Percentiles rank a stretch among this genome's conserved stretches.
Evolutionary conservation across 129 eudicot genomes (phyloP).

Genomic region (Smallanthus sonchifolius): DNA sequence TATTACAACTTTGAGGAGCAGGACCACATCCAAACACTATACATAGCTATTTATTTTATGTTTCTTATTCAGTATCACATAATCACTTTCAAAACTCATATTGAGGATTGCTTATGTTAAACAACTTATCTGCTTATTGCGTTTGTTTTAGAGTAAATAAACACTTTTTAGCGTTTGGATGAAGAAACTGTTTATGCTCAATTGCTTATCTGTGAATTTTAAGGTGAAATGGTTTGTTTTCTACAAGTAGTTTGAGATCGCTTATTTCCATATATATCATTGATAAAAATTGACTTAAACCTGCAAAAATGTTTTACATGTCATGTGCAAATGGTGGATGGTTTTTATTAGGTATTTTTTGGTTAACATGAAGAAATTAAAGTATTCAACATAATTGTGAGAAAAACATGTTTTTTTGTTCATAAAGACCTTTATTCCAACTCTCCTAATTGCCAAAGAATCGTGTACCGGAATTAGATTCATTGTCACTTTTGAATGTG

Average conservation of each 20-base stretch:
- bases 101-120: background rate
- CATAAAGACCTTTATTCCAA: background rate
- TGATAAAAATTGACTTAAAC: background rate
- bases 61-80: background rate
- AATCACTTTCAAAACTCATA: background rate
- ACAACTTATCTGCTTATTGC: background rate
- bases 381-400: background rate
- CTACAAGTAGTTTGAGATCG: background rate
- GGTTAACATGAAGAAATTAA: background rate
- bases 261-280: background rate
- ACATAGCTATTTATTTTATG: too few species aligned
- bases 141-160: background rate
- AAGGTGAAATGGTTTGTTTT: background rate
- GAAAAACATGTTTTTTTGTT: background rate
- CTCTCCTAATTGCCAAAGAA: background rate
- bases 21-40: slow-evolving; percentile 3
- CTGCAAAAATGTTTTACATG: background rate
- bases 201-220: background rate
- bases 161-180: background rate
- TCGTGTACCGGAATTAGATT: background rate
- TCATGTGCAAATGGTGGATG: background rate
- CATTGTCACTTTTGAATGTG: background rate
- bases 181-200: background rate
- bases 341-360: background rate
- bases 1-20: background rate